These are phyloP conservation scores for Quercus aquifolioides DNA, from an alignment of 306 rosid species.

Conservation along the genomic window DNA sequence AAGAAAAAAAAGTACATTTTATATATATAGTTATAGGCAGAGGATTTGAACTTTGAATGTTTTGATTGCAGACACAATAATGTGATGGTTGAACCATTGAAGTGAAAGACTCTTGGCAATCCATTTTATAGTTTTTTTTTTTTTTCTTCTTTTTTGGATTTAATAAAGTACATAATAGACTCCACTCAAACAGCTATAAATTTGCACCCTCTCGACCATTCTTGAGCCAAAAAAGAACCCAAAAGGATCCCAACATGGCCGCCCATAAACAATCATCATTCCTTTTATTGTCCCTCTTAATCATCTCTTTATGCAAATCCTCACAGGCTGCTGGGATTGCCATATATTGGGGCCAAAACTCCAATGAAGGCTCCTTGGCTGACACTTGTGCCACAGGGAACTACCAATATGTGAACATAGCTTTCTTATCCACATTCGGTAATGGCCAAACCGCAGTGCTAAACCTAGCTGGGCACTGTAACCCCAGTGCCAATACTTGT, in stretches of 20 bases:
- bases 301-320: conserved; percentile 20
- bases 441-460: conserved; percentile 30
- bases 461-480: conserved; percentile 50
- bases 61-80: too few relatives aligned
- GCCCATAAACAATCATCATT: conserved; percentile 19
- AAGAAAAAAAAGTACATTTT: too few relatives aligned
- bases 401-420: conserved; percentile 66
- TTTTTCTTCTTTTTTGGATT: too few relatives aligned
- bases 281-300: conserved; percentile 20
- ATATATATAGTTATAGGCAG: too few relatives aligned
- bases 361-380: conserved; percentile 41
- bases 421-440: conserved; percentile 50
- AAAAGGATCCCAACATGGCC: conserved; percentile 37
- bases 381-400: conserved; percentile 52
- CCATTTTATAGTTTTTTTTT: too few relatives aligned
- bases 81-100: too few relatives aligned
- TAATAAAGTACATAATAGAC: too few relatives aligned
- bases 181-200: conserved; percentile 9
- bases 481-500: conserved; percentile 30
- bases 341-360: conserved; percentile 60
- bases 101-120: too few relatives aligned
- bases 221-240: not conserved
- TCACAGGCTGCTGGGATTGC: conserved; percentile 45
- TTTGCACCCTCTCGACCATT: not conserved
- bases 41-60: too few relatives aligned